phyloP scores from a whole-genome alignment of 1,284 basidiomycete genomes.

The Rhodotorula sp. region DNA sequence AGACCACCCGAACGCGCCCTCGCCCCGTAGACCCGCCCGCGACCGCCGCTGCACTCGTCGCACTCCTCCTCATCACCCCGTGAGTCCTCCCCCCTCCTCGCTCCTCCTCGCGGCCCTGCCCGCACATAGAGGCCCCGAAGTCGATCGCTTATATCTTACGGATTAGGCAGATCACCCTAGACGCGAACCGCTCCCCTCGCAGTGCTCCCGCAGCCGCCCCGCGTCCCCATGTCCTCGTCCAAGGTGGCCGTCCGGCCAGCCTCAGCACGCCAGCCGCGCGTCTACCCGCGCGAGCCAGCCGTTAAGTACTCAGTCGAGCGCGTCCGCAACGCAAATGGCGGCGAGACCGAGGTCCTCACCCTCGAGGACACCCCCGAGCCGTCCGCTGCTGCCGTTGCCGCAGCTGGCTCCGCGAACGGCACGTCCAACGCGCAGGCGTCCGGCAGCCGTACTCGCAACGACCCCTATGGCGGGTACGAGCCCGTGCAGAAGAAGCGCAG shows the following conservation, averaged over 20 bases:
- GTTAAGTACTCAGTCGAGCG: slow-evolving; percentile 35
- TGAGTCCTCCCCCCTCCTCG: not conserved
- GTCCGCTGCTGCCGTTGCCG: not conserved
- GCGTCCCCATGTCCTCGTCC: not conserved
- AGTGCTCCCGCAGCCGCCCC: too few species aligned
- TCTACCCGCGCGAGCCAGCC: not conserved
- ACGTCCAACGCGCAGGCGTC: not conserved
- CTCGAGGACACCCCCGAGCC: slow-evolving; percentile 42
- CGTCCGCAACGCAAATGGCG: slow-evolving; percentile 18
- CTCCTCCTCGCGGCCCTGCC: too few species aligned
- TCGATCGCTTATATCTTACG: too few species aligned
- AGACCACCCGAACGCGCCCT: not conserved
- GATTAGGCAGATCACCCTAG: too few species aligned
- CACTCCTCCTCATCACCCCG: not conserved
- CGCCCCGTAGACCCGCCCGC: too few species aligned
- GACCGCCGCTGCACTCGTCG: not conserved
- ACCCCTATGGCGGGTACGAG: slow-evolving; percentile 18
- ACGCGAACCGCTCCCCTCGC: too few species aligned
- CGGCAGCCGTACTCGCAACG: not conserved
- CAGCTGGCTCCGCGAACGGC: slow-evolving; percentile 3
- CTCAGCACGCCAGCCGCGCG: not conserved
- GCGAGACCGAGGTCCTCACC: slow-evolving; percentile 36
- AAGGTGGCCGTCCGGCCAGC: not conserved
- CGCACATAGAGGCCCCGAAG: too few species aligned
- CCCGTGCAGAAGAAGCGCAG: slow-evolving; percentile 33